Conservation (phyloP, 164 flowering plant species). For the Malania oleifera region DNA sequence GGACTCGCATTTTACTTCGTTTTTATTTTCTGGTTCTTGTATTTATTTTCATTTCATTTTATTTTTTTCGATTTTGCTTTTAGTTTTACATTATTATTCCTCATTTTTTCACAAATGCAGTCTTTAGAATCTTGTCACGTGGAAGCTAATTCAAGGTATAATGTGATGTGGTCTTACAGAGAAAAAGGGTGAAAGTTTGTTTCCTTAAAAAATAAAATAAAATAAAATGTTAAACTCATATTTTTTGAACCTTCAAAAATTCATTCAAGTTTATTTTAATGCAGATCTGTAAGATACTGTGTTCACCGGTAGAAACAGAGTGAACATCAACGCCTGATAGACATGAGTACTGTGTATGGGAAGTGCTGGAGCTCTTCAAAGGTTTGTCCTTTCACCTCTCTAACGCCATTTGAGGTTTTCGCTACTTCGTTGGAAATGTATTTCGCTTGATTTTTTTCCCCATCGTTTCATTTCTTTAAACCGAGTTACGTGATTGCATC, state of each 20-base stretch:
- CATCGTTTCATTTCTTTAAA: neutral
- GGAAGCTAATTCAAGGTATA: conserved; percentile 1
- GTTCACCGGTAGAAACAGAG: neutral
- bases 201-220: too few relatives aligned
- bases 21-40: too few relatives aligned
- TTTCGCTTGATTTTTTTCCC: too few relatives aligned
- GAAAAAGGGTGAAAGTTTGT: too few relatives aligned
- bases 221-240: too few relatives aligned
- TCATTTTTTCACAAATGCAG: conserved; percentile 3
- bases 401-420: neutral
- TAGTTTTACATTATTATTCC: neutral
- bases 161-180: too few relatives aligned
- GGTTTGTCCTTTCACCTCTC: conserved; percentile 21
- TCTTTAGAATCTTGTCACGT: neutral
- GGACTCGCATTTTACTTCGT: too few relatives aligned
- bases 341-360: conserved; percentile 29
- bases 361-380: conserved; percentile 34
- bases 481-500: conserved; percentile 14
- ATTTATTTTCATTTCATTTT: too few relatives aligned
- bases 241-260: neutral
- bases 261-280: neutral
- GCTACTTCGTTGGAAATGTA: neutral
- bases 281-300: conserved; percentile 21
- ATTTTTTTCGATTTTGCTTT: too few relatives aligned
- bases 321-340: conserved; percentile 7